phyloP scores from a whole-genome alignment of 106 monocot species.

The Amphibolis antarctica region DNA sequence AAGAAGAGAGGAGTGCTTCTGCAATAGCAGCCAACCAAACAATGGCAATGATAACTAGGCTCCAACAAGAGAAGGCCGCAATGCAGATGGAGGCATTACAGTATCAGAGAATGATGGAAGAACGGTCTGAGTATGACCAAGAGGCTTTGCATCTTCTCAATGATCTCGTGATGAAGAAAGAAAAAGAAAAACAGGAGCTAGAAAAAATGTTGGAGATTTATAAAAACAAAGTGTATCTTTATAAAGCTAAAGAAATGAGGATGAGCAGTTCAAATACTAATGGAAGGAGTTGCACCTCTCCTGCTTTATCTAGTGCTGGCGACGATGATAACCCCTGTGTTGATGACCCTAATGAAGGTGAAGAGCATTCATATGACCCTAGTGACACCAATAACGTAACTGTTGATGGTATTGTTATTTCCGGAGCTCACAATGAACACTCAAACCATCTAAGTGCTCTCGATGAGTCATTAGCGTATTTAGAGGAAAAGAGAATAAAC shows the following conservation, averaged over 20 bases:
- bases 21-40: conserved; percentile 73
- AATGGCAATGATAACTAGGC: conserved; percentile 96
- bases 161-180: conserved; percentile 77
- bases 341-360: conserved; percentile 31
- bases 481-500: conserved; percentile 71
- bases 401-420: conserved; percentile 12
- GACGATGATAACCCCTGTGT: conserved; percentile 43
- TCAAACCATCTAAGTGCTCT: conserved; percentile 29
- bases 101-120: conserved; percentile 94
- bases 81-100: conserved; percentile 96
- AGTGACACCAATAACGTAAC: conserved; percentile 24
- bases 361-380: conserved; percentile 19
- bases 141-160: conserved; percentile 81
- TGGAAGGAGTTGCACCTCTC: conserved; percentile 25
- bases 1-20: conserved; percentile 90
- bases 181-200: conserved; percentile 78
- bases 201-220: conserved; percentile 68
- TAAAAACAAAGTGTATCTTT: conserved; percentile 38
- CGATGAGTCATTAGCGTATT: conserved; percentile 50
- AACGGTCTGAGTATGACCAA: conserved; percentile 88
- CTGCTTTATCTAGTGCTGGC: conserved; percentile 38
- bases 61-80: conserved; percentile 92
- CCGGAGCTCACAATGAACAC: conserved; percentile 1
- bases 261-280: conserved; percentile 8
- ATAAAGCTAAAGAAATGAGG: conserved; percentile 41